Evolutionary conservation across 306 rosid species (phyloP).

Genomic region (Gastrolobium bilobum): DNA sequence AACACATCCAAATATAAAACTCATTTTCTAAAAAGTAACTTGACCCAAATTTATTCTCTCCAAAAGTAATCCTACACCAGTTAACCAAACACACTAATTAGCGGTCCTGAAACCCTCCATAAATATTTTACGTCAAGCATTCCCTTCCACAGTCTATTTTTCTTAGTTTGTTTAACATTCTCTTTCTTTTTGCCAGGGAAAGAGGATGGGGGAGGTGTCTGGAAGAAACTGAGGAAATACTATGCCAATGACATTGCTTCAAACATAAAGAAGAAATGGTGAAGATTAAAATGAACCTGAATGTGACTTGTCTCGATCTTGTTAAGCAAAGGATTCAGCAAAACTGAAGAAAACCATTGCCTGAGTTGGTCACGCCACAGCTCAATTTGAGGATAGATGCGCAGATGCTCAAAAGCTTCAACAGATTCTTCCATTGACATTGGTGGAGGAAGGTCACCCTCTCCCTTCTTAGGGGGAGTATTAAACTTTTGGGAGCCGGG

Average conservation of each 20-base stretch:
- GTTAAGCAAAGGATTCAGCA: conserved; percentile 80
- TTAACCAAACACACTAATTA: background rate
- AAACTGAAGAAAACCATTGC: conserved; percentile 86
- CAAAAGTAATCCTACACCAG: background rate
- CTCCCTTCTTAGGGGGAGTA: conserved; percentile 94
- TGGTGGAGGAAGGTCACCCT: conserved; percentile 85
- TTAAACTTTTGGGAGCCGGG: conserved; percentile 93
- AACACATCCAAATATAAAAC: conserved; percentile 28
- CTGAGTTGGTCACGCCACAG: conserved; percentile 93
- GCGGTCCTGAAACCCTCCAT: conserved; percentile 28
- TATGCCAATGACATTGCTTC: conserved; percentile 30
- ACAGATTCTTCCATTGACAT: conserved; percentile 94
- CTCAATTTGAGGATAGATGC: conserved; percentile 93
- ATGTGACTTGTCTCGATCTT: conserved; percentile 87
- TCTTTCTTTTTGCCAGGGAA: background rate
- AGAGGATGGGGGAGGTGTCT: background rate
- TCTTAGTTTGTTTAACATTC: conserved; percentile 18
- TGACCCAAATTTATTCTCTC: background rate
- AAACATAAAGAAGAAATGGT: conserved; percentile 33
- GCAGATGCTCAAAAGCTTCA: conserved; percentile 81
- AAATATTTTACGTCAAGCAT: conserved; percentile 12
- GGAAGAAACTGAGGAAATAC: conserved; percentile 29
- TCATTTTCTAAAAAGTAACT: conserved; percentile 20
- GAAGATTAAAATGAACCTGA: conserved; percentile 65
- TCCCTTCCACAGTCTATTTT: background rate